These are phyloP conservation scores for Cryphonectria naterciae DNA, from an alignment of 2,329 filamentous ascomycete species.

Conservation along the genomic window DNA sequence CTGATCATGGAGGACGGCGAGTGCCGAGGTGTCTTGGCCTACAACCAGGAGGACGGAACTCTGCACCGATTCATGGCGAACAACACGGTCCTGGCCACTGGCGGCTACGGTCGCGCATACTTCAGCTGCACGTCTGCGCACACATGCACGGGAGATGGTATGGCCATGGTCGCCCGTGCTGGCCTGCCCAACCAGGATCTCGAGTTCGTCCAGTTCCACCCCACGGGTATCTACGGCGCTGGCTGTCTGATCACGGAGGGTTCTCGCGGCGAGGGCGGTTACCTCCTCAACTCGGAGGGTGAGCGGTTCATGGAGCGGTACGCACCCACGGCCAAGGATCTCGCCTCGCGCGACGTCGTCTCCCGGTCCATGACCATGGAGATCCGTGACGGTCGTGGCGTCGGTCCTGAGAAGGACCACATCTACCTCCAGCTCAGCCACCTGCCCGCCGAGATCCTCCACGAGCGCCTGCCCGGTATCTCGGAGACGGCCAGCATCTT, in stretches of 20 bases:
- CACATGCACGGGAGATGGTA: slow-evolving; percentile 98
- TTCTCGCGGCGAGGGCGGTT: slow-evolving; percentile 96
- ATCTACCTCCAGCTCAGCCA: slow-evolving; percentile 98
- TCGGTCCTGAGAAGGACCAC: slow-evolving; percentile 96
- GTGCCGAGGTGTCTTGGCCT: slow-evolving; percentile 94
- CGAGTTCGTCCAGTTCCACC: slow-evolving; percentile 99
- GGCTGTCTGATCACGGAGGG: slow-evolving; percentile 98
- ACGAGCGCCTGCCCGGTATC: slow-evolving; percentile 96
- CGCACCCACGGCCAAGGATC: slow-evolving; percentile 95
- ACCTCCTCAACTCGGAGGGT: slow-evolving; percentile 95
- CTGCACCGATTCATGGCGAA: slow-evolving; percentile 96
- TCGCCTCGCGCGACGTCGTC: slow-evolving; percentile 94
- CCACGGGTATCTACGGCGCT: slow-evolving; percentile 97
- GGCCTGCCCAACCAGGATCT: slow-evolving; percentile 98
- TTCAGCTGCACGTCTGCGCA: slow-evolving; percentile 98
- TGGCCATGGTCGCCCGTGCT: slow-evolving; percentile 98
- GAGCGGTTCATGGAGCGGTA: slow-evolving; percentile 99
- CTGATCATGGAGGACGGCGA: slow-evolving; percentile 97
- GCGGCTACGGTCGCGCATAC: slow-evolving; percentile 97
- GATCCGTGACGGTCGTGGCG: slow-evolving; percentile 95
- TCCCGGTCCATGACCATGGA: slow-evolving; percentile 98
- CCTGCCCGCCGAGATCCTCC: slow-evolving; percentile 86
- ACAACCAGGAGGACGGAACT: slow-evolving; percentile 98
- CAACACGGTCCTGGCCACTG: slow-evolving; percentile 95
- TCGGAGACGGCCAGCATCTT: slow-evolving; percentile 98